phyloP scores from a whole-genome alignment of 129 eudicot species.

The Sambucus nigra region DNA sequence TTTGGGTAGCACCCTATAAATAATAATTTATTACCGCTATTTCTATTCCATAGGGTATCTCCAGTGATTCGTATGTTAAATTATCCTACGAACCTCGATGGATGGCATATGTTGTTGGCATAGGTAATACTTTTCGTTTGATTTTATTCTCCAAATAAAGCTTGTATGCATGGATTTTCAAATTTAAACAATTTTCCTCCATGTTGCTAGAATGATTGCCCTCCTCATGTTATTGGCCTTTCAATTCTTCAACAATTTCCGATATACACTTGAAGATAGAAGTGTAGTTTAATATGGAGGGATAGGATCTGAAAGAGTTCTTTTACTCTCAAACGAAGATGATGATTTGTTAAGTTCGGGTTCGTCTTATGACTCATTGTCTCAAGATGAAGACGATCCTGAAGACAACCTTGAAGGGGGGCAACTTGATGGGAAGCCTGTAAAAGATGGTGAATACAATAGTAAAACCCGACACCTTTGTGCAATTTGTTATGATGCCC shows the following conservation, averaged over 20 bases:
- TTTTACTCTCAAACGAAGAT: conserved; percentile 13
- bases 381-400: conserved; percentile 22
- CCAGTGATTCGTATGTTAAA: conserved; percentile 19
- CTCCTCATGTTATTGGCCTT: conserved; percentile 18
- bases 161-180: neutral
- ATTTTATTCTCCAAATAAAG: neutral
- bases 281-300: conserved; percentile 12
- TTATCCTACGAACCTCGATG: conserved; percentile 42
- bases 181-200: neutral
- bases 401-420: no score
- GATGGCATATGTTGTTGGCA: conserved; percentile 30
- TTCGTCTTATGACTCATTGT: conserved; percentile 20
- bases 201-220: conserved; percentile 28
- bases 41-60: conserved; percentile 18
- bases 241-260: conserved; percentile 15
- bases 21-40: neutral
- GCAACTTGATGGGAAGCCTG: no score
- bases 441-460: conserved; percentile 4
- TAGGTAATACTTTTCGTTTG: conserved; percentile 21
- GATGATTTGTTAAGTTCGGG: conserved; percentile 18
- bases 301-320: conserved; percentile 12
- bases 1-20: no score
- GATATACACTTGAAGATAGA: conserved; percentile 7
- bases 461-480: conserved; percentile 5
- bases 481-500: conserved; percentile 21